Evolutionary conservation across 352 stramenopile species (phyloP), one percentile per base, ranked within the genome.

Genomic region (Phytophthora europaea): DNA sequence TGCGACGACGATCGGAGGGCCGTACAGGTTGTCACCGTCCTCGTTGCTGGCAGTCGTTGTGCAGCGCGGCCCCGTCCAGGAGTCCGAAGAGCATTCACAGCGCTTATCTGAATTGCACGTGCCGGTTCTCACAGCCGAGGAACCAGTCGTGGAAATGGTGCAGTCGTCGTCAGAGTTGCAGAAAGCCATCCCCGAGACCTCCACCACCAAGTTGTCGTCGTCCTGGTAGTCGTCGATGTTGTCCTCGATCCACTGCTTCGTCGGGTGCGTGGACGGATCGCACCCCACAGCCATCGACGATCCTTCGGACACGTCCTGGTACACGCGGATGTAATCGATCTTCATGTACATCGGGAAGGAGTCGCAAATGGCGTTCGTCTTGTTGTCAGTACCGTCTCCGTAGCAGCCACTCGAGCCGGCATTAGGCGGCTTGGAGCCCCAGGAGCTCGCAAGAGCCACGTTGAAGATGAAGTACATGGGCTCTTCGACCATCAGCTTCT

Each of bases 401-500:
- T 56, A 57, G 34, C 76, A 83, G 7, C 58, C 51, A 4, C 65
- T 38, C 1, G 22, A 38, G 2, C 73, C 65, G 20, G 57, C 40
- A 48, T 83, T 83, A 2, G 76, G 76, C 13, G 76, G 76, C 15
- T 33, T 70, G 3, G 73, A 58, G 20, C 73, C 90, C 92, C 92
- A 98, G 0, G 58, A 65, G 22, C 58, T 65, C 2, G 58, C 48
- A 10, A 65, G 33, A 16, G 58, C 58, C 16, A 65, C 94, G 79
- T 97, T 98, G 63, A 97, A 76, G 20, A 98, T 76, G 57, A 98
- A 75, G 75, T 96, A 96, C 74, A 89, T 94, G 4, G 92, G 91
- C 70, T 98, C 92, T 23, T 70, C 81, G 45, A 97, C 84, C 81
- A 99, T 98, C 61, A 91, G 89, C 79, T 81, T 97, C 78, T 75